Evolutionary conservation across 805 yeast genomes (phyloP).

Genomic region (Myxozyma neotropica): DNA sequence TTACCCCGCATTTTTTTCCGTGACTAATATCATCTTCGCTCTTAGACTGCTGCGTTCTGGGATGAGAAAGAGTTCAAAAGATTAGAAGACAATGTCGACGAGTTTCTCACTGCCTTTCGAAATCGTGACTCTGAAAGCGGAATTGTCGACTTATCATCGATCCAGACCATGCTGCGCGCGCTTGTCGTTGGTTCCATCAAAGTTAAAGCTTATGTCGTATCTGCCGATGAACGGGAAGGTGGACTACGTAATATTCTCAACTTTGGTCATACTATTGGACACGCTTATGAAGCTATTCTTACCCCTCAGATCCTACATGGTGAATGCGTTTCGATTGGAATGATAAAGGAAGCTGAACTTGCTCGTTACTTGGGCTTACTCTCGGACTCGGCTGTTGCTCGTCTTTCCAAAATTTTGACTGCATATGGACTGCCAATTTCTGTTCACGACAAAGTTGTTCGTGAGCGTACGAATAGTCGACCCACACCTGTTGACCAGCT

Average conservation of each 20-base stretch:
- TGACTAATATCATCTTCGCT: background rate
- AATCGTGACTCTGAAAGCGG: constrained; percentile 46
- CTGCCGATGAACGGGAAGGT: constrained; percentile 92
- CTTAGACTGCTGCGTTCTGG: constrained; percentile 92
- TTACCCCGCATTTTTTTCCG: background rate
- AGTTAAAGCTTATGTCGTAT: constrained; percentile 93
- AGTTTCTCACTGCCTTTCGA: constrained; percentile 68
- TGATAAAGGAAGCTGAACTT: constrained; percentile 91
- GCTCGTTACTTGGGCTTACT: constrained; percentile 88
- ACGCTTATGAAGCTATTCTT: constrained; percentile 95
- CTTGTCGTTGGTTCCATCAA: constrained; percentile 82
- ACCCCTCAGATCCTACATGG: constrained; percentile 97
- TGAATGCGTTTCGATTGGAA: constrained; percentile 98
- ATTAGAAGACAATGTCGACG: constrained; percentile 72
- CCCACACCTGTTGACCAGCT: constrained; percentile 75
- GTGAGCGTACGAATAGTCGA: constrained; percentile 67
- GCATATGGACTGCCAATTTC: constrained; percentile 87
- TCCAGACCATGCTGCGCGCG: constrained; percentile 72
- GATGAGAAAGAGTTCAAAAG: constrained; percentile 84
- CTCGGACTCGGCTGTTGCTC: constrained; percentile 90
- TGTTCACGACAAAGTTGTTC: constrained; percentile 69
- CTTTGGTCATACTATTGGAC: constrained; percentile 97
- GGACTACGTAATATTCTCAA: constrained; percentile 88
- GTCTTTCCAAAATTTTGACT: constrained; percentile 77
- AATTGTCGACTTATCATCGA: constrained; percentile 65